Base-by-base conservation (phyloP, 306 rosid species). In the Prunus fruticosa region DNA sequence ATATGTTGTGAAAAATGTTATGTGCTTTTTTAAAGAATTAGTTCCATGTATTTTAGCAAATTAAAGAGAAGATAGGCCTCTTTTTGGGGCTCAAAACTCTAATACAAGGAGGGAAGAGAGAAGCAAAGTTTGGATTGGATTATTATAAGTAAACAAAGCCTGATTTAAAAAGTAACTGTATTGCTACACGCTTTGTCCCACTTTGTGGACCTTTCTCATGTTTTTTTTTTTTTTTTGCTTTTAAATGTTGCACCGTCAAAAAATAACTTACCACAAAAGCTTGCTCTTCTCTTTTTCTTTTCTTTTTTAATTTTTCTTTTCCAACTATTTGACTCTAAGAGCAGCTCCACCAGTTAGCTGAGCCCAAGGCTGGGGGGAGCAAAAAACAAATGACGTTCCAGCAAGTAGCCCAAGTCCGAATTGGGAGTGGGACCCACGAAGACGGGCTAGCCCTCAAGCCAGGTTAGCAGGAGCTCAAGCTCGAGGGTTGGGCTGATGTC, bases 121-220 rank as follows among this genome's bases (percentile, higher is more conserved):
- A 28, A 34, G 67, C 46, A 46, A 18, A 3, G 28, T 1, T 62
- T 62, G 54, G 57, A 53, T 64, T 63, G 57, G 69, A 63, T 78
- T 63, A 63, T 74, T 52, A 46, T 2, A 51, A 70, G 54, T 68
- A 61, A 76, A 60, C 32, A 76, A 30, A 22, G 74, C 28, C 25
- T 2, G 41, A 54, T 66, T 72, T 12, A 79, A 71, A 51, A 82
- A 67, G 82, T 72, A 71, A 23, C 79, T 46, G 76, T 69, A 72
- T 6, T 67, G 66, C 80, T 58, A 70, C 84, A 74, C 76, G 76
- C 76, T 74, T 72, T 76, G 80, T 85, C 82, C 86, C 81, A 72
- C 72, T 41, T 49, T 41, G 76, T 57, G 75, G 81, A 82, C 82
- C 38, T 32, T 32, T 75, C 72, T 73, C 64, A 13, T 56, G 45